phyloP scores from a whole-genome alignment of 129 eudicot genomes.

The Calendula officinalis region DNA sequence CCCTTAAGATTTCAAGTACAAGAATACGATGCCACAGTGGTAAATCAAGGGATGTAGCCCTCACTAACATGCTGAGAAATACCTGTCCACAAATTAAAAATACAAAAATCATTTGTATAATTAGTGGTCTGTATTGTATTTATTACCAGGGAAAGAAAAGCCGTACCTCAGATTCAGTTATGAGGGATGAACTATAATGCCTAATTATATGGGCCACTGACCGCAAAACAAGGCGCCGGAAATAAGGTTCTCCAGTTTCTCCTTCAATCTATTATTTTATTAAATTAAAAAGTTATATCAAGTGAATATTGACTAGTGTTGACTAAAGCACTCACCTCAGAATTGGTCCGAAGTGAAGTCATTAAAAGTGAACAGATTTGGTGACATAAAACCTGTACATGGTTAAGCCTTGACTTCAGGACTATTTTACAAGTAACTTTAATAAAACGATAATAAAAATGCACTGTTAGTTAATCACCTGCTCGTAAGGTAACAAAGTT shows the following conservation, averaged over 20 bases:
- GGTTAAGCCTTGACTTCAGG: constrained; percentile 20
- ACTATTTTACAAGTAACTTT: constrained; percentile 10
- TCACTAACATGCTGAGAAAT: constrained; percentile 95
- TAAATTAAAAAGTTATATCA: constrained; percentile 1
- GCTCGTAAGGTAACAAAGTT: constrained; percentile 84
- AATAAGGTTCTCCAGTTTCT: constrained; percentile 95
- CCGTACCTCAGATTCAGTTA: constrained; percentile 91
- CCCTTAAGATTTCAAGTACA: constrained; percentile 98
- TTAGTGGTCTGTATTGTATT: background rate
- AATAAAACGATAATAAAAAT: background rate
- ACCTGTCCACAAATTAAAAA: constrained; percentile 49
- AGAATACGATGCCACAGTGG: constrained; percentile 99
- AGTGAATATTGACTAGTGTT: constrained; percentile 18
- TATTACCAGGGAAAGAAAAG: constrained; percentile 12
- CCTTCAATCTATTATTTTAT: constrained; percentile 67
- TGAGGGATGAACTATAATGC: constrained; percentile 93
- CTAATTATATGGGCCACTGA: constrained; percentile 95
- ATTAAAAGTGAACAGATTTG: constrained; percentile 96
- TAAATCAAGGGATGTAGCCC: constrained; percentile 84
- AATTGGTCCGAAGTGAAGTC: constrained; percentile 97
- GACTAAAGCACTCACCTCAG: constrained; percentile 60
- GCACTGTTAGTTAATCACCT: constrained; percentile 50
- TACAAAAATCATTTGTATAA: background rate
- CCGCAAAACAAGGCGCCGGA: constrained; percentile 93
- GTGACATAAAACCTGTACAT: constrained; percentile 79